phyloP scores from a whole-genome alignment of 257 asterid genomes.

The Solanum lignicaule region DNA sequence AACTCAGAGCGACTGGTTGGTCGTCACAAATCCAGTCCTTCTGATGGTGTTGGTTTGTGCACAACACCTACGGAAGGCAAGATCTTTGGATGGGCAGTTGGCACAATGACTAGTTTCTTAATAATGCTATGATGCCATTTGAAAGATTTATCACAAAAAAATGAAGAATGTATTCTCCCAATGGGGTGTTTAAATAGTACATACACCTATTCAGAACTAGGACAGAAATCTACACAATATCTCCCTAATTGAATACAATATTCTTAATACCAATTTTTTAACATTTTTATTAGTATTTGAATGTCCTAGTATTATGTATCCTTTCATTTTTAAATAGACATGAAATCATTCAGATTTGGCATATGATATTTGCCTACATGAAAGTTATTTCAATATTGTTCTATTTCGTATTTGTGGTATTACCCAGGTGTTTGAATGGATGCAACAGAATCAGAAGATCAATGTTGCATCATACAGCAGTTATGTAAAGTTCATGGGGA shows the following conservation, averaged over 20 bases:
- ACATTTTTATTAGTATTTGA: neutral
- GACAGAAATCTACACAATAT: neutral
- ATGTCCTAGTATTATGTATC: neutral
- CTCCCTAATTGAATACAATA: neutral
- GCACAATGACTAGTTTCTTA: neutral
- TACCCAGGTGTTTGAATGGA: slow-evolving; percentile 76
- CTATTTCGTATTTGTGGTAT: neutral
- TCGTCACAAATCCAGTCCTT: neutral
- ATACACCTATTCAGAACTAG: neutral
- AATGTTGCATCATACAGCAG: slow-evolving; percentile 86
- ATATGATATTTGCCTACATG: neutral
- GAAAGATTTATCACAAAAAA: neutral
- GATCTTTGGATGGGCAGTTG: neutral
- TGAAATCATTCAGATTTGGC: neutral
- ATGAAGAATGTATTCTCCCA: neutral
- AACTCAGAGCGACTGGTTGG: neutral
- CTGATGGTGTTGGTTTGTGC: neutral
- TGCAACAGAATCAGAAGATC: slow-evolving; percentile 66
- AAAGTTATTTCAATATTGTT: neutral
- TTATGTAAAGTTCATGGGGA: slow-evolving; percentile 70
- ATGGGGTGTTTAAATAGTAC: neutral
- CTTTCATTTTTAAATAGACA: neutral
- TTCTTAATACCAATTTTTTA: neutral
- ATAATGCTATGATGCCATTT: neutral
- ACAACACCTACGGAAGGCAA: neutral